phyloP scores from a whole-genome alignment of 2,329 filamentous ascomycete genomes.

The Aureobasidium subglaciale region DNA sequence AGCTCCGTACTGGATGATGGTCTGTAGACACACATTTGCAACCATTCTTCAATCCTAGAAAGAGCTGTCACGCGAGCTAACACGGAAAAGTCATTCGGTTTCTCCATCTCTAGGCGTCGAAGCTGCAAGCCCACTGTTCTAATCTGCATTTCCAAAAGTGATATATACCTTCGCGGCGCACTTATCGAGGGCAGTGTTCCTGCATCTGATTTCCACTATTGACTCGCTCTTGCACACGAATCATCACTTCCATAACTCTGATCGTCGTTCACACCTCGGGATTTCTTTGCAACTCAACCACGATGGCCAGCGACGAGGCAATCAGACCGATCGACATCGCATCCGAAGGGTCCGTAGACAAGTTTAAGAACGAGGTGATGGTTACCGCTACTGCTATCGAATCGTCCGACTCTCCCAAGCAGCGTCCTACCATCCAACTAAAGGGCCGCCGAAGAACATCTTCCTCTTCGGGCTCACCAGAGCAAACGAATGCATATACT shows the following conservation, averaged over 20 bases:
- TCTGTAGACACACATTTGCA: background rate
- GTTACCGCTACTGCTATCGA: slow-evolving; percentile 8
- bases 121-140: too few relatives aligned
- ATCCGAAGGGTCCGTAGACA: background rate
- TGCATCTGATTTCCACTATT: background rate
- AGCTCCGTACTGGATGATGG: background rate
- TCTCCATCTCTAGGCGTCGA: too few relatives aligned
- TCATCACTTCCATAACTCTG: too few relatives aligned
- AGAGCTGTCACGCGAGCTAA: background rate
- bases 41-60: background rate
- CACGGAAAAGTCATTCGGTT: background rate
- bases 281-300: background rate
- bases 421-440: background rate
- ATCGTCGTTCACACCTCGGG: too few relatives aligned
- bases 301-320: slow-evolving; percentile 4
- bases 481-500: slow-evolving; percentile 24
- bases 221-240: too few relatives aligned
- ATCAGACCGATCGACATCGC: background rate
- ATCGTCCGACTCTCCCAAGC: background rate
- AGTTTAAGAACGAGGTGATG: background rate
- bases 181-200: too few relatives aligned
- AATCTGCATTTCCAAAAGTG: too few relatives aligned
- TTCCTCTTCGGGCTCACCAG: background rate
- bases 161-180: too few relatives aligned
- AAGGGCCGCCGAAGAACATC: slow-evolving; percentile 10